phyloP scores from a whole-genome alignment of 192 early-diverging fungal species.

The Coemansia sp. region DNA sequence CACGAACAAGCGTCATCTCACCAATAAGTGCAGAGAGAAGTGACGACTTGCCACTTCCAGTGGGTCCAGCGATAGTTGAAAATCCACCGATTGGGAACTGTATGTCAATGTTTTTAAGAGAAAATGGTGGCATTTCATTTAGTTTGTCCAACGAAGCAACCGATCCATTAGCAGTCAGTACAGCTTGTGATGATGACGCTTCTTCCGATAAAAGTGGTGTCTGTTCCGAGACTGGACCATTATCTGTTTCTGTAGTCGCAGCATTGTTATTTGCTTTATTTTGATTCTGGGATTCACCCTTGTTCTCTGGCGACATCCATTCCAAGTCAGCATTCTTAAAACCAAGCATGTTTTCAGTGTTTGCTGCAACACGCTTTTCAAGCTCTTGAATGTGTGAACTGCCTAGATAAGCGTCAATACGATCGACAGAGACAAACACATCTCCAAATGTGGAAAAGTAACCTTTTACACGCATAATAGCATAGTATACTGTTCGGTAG shows the following conservation, averaged over 20 bases:
- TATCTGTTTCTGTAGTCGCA: not conserved
- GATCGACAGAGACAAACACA: slow-evolving; percentile 61
- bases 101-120: slow-evolving; percentile 63
- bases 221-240: not conserved
- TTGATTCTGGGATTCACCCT: not conserved
- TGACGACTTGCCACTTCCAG: slow-evolving; percentile 82
- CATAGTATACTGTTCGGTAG: slow-evolving; percentile 46
- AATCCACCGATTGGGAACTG: slow-evolving; percentile 64
- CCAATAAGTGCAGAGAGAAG: slow-evolving; percentile 74
- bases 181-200: not conserved
- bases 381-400: slow-evolving; percentile 67
- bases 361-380: slow-evolving; percentile 27
- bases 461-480: slow-evolving; percentile 59
- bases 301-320: slow-evolving; percentile 9
- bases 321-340: slow-evolving; percentile 38
- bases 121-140: slow-evolving; percentile 31
- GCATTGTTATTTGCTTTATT: not conserved
- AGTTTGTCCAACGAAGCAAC: not conserved
- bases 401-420: slow-evolving; percentile 72
- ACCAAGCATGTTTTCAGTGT: slow-evolving; percentile 11
- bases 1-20: slow-evolving; percentile 58
- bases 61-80: slow-evolving; percentile 75
- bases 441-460: too few relatives aligned
- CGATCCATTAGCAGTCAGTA: not conserved
- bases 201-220: not conserved